These are phyloP conservation scores for Mycena albidolilacea DNA, from an alignment of 768 basidiomycete species.

Conservation along the genomic window DNA sequence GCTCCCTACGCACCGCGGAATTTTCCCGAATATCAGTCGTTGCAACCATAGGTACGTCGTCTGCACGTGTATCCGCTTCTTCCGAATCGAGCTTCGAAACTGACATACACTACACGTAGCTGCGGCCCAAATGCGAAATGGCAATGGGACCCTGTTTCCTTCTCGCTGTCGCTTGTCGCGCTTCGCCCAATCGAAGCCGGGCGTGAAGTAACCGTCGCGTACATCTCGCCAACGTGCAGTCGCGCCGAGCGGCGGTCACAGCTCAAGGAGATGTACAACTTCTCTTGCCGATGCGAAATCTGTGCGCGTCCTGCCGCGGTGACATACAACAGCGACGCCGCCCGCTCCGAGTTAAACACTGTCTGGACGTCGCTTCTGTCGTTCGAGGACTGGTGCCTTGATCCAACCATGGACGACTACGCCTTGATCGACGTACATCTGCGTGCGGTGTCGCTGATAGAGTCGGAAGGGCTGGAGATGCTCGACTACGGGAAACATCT, in stretches of 20 bases:
- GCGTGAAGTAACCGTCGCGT: constrained; percentile 57
- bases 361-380: constrained; percentile 48
- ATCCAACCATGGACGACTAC: constrained; percentile 45
- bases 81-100: neutral
- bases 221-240: constrained; percentile 45
- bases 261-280: constrained; percentile 47
- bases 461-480: constrained; percentile 52
- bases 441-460: constrained; percentile 48
- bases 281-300: constrained; percentile 50
- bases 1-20: constrained; percentile 49
- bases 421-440: constrained; percentile 51
- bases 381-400: constrained; percentile 54
- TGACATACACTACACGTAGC: constrained; percentile 37
- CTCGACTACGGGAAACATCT: constrained; percentile 47
- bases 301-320: constrained; percentile 41
- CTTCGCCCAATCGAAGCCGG: constrained; percentile 52
- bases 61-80: too few relatives aligned
- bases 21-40: constrained; percentile 54
- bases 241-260: constrained; percentile 37
- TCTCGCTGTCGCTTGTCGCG: constrained; percentile 51
- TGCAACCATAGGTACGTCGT: constrained; percentile 58
- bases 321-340: constrained; percentile 46
- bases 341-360: constrained; percentile 45
- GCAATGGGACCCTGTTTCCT: constrained; percentile 52
- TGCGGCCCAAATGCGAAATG: constrained; percentile 58